Evolutionary conservation across 441 rosid species (phyloP).

Genomic region (Rhodomyrtus psidioides): DNA sequence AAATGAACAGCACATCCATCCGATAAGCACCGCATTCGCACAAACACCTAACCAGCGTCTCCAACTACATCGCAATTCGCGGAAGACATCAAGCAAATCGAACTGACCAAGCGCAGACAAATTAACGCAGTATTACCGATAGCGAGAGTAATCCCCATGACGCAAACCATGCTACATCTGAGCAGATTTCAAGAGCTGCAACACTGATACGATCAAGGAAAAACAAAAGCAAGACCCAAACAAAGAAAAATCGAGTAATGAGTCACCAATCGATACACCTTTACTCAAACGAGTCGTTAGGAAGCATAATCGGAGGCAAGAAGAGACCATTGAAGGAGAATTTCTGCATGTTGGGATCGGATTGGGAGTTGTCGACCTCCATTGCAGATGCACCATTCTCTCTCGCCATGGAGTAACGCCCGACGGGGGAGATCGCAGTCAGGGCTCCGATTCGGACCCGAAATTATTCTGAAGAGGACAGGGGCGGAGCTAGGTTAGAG

Average conservation of each 20-base stretch:
- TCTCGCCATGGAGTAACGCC: slow-evolving; percentile 20
- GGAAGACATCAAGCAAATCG: not conserved
- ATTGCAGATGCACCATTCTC: slow-evolving; percentile 39
- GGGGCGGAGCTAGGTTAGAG: no score
- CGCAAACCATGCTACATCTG: slow-evolving; percentile 99
- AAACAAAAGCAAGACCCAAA: not conserved
- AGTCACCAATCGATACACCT: not conserved
- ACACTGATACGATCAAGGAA: slow-evolving; percentile 28
- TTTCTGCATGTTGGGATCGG: slow-evolving; percentile 58
- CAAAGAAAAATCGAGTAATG: not conserved
- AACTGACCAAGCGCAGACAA: not conserved
- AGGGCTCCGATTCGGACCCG: not conserved
- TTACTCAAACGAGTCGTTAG: not conserved
- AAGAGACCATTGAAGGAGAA: slow-evolving; percentile 73
- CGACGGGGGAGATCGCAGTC: not conserved
- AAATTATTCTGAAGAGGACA: not conserved
- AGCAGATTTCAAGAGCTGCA: slow-evolving; percentile 82
- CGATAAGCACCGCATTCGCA: not conserved
- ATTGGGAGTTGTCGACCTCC: slow-evolving; percentile 69
- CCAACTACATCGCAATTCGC: not conserved
- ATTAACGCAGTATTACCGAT: slow-evolving; percentile 39
- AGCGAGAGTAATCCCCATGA: slow-evolving; percentile 89
- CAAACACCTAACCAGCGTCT: not conserved
- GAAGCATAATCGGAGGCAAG: not conserved
- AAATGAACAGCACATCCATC: not conserved